These are phyloP conservation scores for Gonium pectorale DNA, from an alignment of 139 green algal genomes.

Conservation along the genomic window DNA sequence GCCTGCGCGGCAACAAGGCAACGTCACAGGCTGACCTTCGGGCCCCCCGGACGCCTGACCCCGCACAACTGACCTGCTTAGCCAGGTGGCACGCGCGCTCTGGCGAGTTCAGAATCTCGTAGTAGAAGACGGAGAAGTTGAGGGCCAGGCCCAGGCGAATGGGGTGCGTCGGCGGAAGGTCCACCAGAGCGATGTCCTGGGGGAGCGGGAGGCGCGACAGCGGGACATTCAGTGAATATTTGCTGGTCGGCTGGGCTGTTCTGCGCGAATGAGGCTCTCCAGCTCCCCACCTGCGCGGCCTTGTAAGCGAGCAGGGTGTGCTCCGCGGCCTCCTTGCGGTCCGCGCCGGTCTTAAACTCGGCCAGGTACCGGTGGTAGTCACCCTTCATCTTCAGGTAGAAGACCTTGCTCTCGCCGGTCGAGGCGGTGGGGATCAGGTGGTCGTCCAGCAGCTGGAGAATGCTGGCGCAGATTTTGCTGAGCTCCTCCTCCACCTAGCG, in stretches of 20 bases:
- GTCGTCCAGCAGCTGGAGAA: slow-evolving; percentile 94
- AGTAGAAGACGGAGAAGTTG: slow-evolving; percentile 99
- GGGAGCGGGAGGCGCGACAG: no score
- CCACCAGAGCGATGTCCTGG: slow-evolving; percentile 95
- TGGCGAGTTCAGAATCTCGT: slow-evolving; percentile 99
- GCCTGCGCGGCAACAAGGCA: slow-evolving; percentile 66
- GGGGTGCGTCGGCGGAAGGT: slow-evolving; percentile 96
- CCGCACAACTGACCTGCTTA: slow-evolving; percentile 85
- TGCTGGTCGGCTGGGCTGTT: no score
- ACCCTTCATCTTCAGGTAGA: slow-evolving; percentile 93
- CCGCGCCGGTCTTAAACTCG: slow-evolving; percentile 95
- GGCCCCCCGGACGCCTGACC: not conserved
- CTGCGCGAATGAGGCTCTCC: not conserved
- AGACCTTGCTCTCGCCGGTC: slow-evolving; percentile 96
- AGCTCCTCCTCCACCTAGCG: slow-evolving; percentile 94
- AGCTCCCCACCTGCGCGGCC: slow-evolving; percentile 81
- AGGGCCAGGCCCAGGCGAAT: slow-evolving; percentile 97
- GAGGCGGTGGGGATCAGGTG: slow-evolving; percentile 95
- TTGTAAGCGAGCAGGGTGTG: slow-evolving; percentile 97
- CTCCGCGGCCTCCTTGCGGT: slow-evolving; percentile 95
- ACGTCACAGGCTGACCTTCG: not conserved
- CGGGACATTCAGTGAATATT: no score
- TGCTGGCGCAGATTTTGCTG: slow-evolving; percentile 87
- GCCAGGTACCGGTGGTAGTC: slow-evolving; percentile 99
- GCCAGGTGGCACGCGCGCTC: slow-evolving; percentile 96